Percentiles rank a stretch among this genome's conserved stretches.
phyloP scores from a whole-genome alignment of 164 flowering plant species.

The Warburgia ugandensis region DNA sequence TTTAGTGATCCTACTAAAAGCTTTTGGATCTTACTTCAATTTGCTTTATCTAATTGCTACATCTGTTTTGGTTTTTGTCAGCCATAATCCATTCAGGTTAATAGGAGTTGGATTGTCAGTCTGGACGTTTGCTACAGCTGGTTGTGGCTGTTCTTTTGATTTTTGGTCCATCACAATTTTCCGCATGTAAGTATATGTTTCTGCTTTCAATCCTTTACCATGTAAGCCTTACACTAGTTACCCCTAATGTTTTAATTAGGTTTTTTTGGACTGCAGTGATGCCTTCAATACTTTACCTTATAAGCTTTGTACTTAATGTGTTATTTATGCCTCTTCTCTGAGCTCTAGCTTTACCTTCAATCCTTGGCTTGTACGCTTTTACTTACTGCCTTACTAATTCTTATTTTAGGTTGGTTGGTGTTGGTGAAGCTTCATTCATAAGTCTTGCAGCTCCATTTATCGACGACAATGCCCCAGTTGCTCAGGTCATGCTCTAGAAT shows the following conservation, averaged over 20 bases:
- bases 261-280: no score
- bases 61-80: slow-evolving; percentile 43
- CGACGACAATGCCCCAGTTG: slow-evolving; percentile 87
- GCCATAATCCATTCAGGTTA: slow-evolving; percentile 90
- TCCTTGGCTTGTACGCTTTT: slow-evolving; percentile 38
- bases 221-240: no score
- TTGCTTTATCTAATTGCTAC: background rate
- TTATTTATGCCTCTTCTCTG: slow-evolving; percentile 30
- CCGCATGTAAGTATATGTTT: slow-evolving; percentile 90
- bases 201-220: no score
- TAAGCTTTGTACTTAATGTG: slow-evolving; percentile 25
- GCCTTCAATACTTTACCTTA: no score
- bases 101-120: slow-evolving; percentile 95
- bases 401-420: slow-evolving; percentile 68
- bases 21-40: background rate
- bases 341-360: slow-evolving; percentile 40
- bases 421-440: slow-evolving; percentile 96
- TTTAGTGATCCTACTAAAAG: no score
- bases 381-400: background rate
- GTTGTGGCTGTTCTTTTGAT: slow-evolving; percentile 73
- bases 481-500: slow-evolving; percentile 43
- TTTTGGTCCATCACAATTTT: slow-evolving; percentile 82
- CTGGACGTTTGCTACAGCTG: slow-evolving; percentile 83
- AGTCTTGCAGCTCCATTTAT: slow-evolving; percentile 99
- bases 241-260: no score